phyloP scores from a whole-genome alignment of 495 filamentous ascomycete genomes.

The Lindgomyces ingoldianus region DNA sequence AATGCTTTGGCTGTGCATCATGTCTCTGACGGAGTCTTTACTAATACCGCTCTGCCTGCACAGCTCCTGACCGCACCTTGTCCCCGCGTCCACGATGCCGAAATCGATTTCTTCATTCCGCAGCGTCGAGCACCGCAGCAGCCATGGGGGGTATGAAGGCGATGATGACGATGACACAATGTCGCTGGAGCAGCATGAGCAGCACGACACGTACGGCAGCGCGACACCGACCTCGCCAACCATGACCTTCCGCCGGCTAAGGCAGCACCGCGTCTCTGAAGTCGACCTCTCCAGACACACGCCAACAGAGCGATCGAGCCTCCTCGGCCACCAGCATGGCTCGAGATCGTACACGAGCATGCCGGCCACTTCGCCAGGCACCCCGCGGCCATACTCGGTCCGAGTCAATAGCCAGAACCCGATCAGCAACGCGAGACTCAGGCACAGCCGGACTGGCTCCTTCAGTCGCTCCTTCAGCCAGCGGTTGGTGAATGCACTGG shows the following conservation, averaged over 20 bases:
- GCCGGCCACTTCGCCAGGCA: slow-evolving; percentile 39
- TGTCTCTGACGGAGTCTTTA: slow-evolving; percentile 1
- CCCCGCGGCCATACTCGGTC: slow-evolving; percentile 33
- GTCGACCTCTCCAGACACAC: slow-evolving; percentile 20
- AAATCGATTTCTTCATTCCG: slow-evolving; percentile 33
- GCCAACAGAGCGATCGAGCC: slow-evolving; percentile 31
- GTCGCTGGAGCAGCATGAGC: slow-evolving; percentile 21
- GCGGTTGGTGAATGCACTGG: slow-evolving; percentile 43
- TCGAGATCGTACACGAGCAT: slow-evolving; percentile 37
- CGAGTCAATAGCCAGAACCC: slow-evolving; percentile 36
- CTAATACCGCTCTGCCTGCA: slow-evolving; percentile 8
- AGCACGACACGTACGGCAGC: slow-evolving; percentile 34
- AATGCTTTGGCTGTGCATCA: background rate
- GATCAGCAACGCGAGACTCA: slow-evolving; percentile 30
- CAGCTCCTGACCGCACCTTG: slow-evolving; percentile 10
- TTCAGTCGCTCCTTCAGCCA: slow-evolving; percentile 42
- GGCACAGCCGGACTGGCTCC: slow-evolving; percentile 41
- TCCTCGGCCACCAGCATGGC: slow-evolving; percentile 29
- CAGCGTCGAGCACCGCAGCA: slow-evolving; percentile 12
- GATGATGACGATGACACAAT: slow-evolving; percentile 19
- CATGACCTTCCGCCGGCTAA: slow-evolving; percentile 15
- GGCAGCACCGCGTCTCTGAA: slow-evolving; percentile 24
- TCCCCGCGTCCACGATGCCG: slow-evolving; percentile 27
- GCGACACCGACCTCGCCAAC: slow-evolving; percentile 35
- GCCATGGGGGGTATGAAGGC: slow-evolving; percentile 19